Base-by-base conservation (phyloP, 306 rosid species). In the Medicago ruthenica region DNA sequence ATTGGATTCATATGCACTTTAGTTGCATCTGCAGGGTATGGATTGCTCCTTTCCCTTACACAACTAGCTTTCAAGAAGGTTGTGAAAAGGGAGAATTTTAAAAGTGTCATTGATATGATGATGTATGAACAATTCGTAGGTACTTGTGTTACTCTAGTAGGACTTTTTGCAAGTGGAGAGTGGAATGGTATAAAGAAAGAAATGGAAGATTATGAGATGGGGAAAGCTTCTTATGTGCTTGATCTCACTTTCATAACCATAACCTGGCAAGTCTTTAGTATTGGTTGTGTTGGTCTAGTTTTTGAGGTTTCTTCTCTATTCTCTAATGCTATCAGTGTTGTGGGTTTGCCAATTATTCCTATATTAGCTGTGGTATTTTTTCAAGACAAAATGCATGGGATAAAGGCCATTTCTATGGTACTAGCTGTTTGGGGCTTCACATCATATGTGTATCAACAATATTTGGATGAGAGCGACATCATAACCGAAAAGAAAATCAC, bases 161-260 rank as follows among this genome's bases (percentile, higher is more conserved):
- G 81, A 55, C 44, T 81, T 16, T 81, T 81, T 71, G 85, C 85
- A 7, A 81, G 85, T 71, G 85, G 85, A 34, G 81, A 81, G 10
- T 81, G 78, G 81, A 64, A 3, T 3, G 41, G 81, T 34, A 54
- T 81, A 60, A 34, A 34, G 21, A 58, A 71, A 20, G 85, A 81
- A 66, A 76, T 81, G 74, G 24, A 55, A 8, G 78, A 36, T 9
- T 81, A 71, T 81, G 75, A 76, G n/a, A 4, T 76, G 64, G 85
- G 85, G 7, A 64, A 76, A 60, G 75, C 8, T 9, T 70, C 85
- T 0, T 81, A 81, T 76, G 41, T 76, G 13, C 17, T 81, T 42
- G 73, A 11, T 39, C n/a, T 81, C 9, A 54, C 8, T 37, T 76
- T 76, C 78, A 64, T 74, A 34, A 58, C 85, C 12, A 45, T 76